Base-by-base conservation (phyloP, 2,329 filamentous ascomycete species). In the Sporothrix sp. region DNA sequence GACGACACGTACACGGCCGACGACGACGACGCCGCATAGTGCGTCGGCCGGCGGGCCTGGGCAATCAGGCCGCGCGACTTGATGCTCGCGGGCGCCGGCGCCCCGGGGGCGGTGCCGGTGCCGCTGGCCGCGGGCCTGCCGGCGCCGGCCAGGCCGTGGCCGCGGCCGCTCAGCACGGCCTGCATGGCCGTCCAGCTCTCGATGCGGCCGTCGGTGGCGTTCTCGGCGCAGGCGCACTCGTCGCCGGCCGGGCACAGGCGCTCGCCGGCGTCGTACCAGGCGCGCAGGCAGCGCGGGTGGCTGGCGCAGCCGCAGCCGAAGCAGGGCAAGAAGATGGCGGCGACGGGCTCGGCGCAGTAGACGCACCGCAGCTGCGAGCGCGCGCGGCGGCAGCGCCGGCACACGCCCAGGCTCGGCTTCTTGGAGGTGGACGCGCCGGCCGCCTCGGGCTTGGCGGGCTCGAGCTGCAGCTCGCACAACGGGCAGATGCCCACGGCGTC, bases 401-500 rank as follows among this genome's bases (percentile, higher is more conserved):
- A 71, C 52, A 66, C 64, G 44, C 77, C 71, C 18, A 76, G 25
- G 75, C 72, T 2, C 56, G 54, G 16, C 56, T 46, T 54, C 30
- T 7, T 25, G n/a, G 16, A 21, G 9, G 32, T 18, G 3, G 33
- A 16, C 23, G 74, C 6, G 2, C 46, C 36, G 2, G 39, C 16
- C 52, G 65, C 63, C 39, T 42, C 47, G 59, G 76, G 75, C 25
- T 72, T 69, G 7, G 78, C 63, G 2, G 80, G 77, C 52, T 83
- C 77, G 0, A 84, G 71, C 54, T 81, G 79, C 11, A 69, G 75
- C 58, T 83, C 80, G 59, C 83, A 80, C 18, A 77, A 68, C 48
- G 75, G 75, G 58, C 81, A 84, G 46, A 82, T 71, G 33, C 80
- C 81, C 0, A 75, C 79, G 2, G 82, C 73, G 57, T 83, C 79